Base-by-base conservation (phyloP, 106 monocot species). In the Acanthochlamys bracteata region DNA sequence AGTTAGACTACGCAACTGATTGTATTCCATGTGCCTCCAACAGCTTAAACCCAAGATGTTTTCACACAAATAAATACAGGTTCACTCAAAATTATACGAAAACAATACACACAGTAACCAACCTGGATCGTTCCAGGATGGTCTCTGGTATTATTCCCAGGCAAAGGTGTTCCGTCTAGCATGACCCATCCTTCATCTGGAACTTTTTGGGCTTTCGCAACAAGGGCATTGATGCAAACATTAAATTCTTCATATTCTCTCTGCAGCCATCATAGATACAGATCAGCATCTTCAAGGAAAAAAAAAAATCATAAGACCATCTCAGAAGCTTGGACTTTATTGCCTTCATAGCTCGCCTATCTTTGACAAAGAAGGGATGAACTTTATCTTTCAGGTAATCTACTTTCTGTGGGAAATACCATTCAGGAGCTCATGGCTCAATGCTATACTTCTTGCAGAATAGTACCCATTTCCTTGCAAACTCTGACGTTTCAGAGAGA, bases 71-170 rank as follows among this genome's bases (percentile, higher is more conserved):
- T 51, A 51, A 13, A 13, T 15, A 51, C 10, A 51, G 2, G 4
- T 3, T 6, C 33, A 51, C 51, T 19, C 51, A 51, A 15, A 51
- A 51, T 51, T 8, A 33, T 19, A 51, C 2, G 51, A 4, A 13
- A 51, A 51, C 51, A 19, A 55, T 20, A 45, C 45, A 7, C 24
- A 71, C 39, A 19, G 3, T 23, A 20, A 39, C 46, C 21, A 41
- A 78, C 78, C 78, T 78, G 78, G 47, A 79, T 69, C 79, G 74
- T 79, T 67, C 79, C 79, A 52, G 78, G 78, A 60, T 79, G 78
- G 59, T 79, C 73, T 53, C 67, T 56, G 1, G 73, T 68, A 53
- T 79, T 68, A 53, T 80, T 80, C 57, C 79, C 79, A 47, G 79
- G 79, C 79, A 74, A 80, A 57, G 79, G 79, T 40, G 74, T 75